Base-by-base conservation (phyloP, 2,329 filamentous ascomycete species). In the Penicillium sp. region DNA sequence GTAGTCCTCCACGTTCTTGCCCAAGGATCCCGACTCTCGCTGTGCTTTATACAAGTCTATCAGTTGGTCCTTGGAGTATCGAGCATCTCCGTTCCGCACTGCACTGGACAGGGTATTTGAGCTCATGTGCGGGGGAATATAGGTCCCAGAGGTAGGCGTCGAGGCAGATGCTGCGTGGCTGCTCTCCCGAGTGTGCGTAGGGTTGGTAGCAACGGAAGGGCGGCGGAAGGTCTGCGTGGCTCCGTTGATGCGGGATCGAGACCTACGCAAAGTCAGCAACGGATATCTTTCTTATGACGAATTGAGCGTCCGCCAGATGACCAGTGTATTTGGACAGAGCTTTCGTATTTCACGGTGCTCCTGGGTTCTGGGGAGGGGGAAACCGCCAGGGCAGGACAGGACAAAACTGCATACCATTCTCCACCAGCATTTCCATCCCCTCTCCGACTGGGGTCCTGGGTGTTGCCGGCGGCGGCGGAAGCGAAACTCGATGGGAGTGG, bases 401-500 rank as follows among this genome's bases (percentile, higher is more conserved):
- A 14, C 42, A 47, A 45, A n/a, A 37, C 26, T 55, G 59, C 88
- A 77, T 83, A 92, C 89, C 89, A 92, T 77, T 92, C 89, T 78
- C 85, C 87, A 75, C 84, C 84, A 64, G 79, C 78, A 74, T 85
- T 69, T 74, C 80, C 78, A 83, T 85, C 75, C 75, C 78, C 73
- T 81, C 85, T 78, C 76, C 78, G 78, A 82, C 83, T 75, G 84
- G 85, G 77, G 74, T 86, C 73, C 81, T 76, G 79, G 69, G 83
- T 87, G 76, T 91, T 89, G 76, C 89, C 89, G 74, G 90, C 89
- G 67, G 90, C 90, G 69, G 90, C 90, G 72, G 90, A 92, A 74
- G 90, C 90, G 79, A 93, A 93, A 82, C 88, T 92, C 68, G 90
- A 91, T 69, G 89, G 87, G 76, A 92, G 84, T 80, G 89, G 88